phyloP scores from a whole-genome alignment of 345 rosid species.

The Chamaenerion angustifolium region DNA sequence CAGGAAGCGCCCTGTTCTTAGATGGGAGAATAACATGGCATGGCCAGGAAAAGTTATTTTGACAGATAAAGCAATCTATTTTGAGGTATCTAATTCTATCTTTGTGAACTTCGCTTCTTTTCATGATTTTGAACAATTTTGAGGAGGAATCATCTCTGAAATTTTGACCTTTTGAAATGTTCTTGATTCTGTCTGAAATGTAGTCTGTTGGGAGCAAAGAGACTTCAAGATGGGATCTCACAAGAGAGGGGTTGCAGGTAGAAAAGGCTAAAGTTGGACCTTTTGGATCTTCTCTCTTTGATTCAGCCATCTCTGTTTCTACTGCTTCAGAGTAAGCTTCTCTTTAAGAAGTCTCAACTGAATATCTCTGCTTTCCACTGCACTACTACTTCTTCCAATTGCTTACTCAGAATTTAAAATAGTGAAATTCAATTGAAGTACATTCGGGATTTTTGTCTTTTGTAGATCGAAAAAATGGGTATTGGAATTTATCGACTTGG shows the following conservation, averaged over 20 bases:
- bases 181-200: conserved; percentile 1
- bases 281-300: conserved; percentile 61
- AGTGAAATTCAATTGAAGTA: neutral
- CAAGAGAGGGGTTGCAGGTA: conserved; percentile 33
- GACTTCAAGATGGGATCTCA: conserved; percentile 53
- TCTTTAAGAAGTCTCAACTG: conserved; percentile 3
- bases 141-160: no score
- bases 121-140: no score
- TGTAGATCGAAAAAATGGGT: conserved; percentile 68
- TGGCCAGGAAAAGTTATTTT: conserved; percentile 90
- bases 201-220: conserved; percentile 68
- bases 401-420: no score
- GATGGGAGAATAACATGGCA: conserved; percentile 84
- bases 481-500: conserved; percentile 92
- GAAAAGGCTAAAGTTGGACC: conserved; percentile 94
- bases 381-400: no score
- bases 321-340: conserved; percentile 46
- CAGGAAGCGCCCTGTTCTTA: conserved; percentile 81
- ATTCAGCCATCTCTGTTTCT: conserved; percentile 74
- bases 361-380: neutral
- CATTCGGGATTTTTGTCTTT: neutral
- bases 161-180: no score
- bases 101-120: neutral
- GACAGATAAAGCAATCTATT: conserved; percentile 82
- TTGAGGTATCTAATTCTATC: conserved; percentile 42